These are phyloP conservation scores for Aspergillus egyptiacus DNA, from an alignment of 495 filamentous ascomycete species.

Conservation along the genomic window DNA sequence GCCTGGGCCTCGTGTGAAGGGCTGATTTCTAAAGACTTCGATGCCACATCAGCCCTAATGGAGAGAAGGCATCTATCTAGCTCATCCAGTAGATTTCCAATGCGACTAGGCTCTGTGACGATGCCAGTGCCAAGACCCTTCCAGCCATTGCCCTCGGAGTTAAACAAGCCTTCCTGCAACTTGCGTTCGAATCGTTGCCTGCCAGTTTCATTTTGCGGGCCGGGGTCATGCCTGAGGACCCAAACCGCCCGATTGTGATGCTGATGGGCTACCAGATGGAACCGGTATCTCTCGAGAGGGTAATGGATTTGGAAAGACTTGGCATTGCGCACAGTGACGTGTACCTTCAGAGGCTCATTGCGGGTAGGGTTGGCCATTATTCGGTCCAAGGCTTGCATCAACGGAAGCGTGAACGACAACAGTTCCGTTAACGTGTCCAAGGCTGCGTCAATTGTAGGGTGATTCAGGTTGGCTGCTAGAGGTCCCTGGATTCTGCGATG, in stretches of 20 bases:
- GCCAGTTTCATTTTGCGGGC: slow-evolving; percentile 13
- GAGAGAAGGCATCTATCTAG: slow-evolving; percentile 28
- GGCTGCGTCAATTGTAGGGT: slow-evolving; percentile 34
- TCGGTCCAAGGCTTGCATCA: slow-evolving; percentile 57
- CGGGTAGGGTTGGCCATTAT: slow-evolving; percentile 26
- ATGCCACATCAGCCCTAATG: not conserved
- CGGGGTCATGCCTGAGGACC: slow-evolving; percentile 35
- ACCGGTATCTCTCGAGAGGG: slow-evolving; percentile 30
- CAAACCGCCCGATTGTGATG: slow-evolving; percentile 34
- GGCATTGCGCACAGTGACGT: slow-evolving; percentile 38
- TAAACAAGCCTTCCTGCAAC: slow-evolving; percentile 32
- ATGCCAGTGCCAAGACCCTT: slow-evolving; percentile 43
- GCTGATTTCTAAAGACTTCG: not conserved
- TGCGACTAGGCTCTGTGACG: slow-evolving; percentile 30
- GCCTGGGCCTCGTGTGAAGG: not conserved
- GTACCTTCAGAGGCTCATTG: slow-evolving; percentile 24
- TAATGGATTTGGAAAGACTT: slow-evolving; percentile 42
- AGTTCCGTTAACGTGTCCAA: slow-evolving; percentile 49
- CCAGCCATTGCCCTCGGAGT: slow-evolving; percentile 44
- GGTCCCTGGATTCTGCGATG: slow-evolving; percentile 65
- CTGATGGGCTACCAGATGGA: slow-evolving; percentile 29
- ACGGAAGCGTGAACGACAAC: slow-evolving; percentile 59
- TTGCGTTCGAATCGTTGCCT: slow-evolving; percentile 15
- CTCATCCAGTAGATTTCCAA: slow-evolving; percentile 38
- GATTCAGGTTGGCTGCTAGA: slow-evolving; percentile 58